Conservation (phyloP, 768 basidiomycete genomes). For the Clavaria fumosa region DNA sequence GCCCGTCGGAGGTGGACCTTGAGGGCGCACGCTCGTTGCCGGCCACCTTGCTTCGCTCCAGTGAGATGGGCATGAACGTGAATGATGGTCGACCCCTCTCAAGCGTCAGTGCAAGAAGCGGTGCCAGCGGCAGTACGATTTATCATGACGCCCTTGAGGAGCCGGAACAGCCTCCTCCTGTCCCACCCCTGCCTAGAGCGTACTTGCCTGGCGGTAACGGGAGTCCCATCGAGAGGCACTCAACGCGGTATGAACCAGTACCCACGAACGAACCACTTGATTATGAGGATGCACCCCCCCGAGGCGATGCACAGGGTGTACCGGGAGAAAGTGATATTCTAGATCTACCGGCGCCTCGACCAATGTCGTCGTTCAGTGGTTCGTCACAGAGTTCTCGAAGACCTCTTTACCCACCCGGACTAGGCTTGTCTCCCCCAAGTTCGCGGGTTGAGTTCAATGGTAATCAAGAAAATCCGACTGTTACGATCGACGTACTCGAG, state of each 20-base stretch:
- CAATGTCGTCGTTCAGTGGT: slow-evolving; percentile 34
- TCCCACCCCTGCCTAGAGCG: slow-evolving; percentile 31
- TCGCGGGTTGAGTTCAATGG: slow-evolving; percentile 19
- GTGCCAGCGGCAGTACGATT: slow-evolving; percentile 35
- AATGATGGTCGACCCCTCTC: slow-evolving; percentile 40
- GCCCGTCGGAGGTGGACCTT: slow-evolving; percentile 26
- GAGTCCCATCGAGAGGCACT: too few species aligned
- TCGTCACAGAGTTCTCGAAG: slow-evolving; percentile 17
- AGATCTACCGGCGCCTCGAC: slow-evolving; percentile 42
- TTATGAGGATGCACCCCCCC: slow-evolving; percentile 4
- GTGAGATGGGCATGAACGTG: slow-evolving; percentile 22
- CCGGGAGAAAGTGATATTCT: slow-evolving; percentile 27
- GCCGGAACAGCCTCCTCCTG: slow-evolving; percentile 25
- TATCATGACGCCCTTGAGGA: slow-evolving; percentile 39
- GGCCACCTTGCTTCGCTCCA: slow-evolving; percentile 13
- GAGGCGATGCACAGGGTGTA: not conserved
- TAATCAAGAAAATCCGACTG: slow-evolving; percentile 1
- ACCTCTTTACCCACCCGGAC: slow-evolving; percentile 21
- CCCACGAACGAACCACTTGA: slow-evolving; percentile 2
- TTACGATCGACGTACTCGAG: slow-evolving; percentile 48
- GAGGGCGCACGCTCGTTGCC: slow-evolving; percentile 29
- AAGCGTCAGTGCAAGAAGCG: slow-evolving; percentile 37
- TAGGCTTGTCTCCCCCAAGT: slow-evolving; percentile 17
- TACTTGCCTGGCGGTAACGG: slow-evolving; percentile 29
- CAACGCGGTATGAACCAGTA: slow-evolving; percentile 4